Base-by-base conservation (phyloP, 2,329 filamentous ascomycete species). In the Metarhizium rileyi region DNA sequence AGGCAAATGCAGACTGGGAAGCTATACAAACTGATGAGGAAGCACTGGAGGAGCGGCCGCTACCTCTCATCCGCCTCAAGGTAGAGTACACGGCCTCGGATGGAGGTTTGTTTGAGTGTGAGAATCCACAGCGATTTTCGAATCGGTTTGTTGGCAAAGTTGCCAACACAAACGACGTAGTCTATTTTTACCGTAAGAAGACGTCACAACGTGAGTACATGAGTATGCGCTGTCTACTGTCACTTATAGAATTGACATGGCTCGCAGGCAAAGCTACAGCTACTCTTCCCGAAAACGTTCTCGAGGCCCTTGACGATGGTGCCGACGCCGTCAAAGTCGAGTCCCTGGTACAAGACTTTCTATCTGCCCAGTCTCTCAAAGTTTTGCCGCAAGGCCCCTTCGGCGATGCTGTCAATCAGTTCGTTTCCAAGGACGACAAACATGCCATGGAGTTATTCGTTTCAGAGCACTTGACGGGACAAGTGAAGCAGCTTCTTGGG, bases 41-140 rank as follows among this genome's bases (percentile, higher is more conserved):
- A 5, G 79, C 81, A 1, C 61, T 74, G 3, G 77, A 83, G 49
- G 75, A 74, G 35, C 68, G 80, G 1, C 91, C 91, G 0, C 70
- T 93, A 30, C 93, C 93, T 0, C 75, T 98, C 1, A 84, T 98
- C 36, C 82, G 93, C 20, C 77, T 98, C 16, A 89, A 90, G 53
- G 90, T 98, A 1, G 93, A 98, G 61, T 93, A 89, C 56, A 86
- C 87, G 0, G 83, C 90, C 0, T 86, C 86, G 0, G 88, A 94
- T 42, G 90, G 89, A 4, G 87, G 89, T 14, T 80, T 82, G 33
- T 98, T 89, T 60, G 87, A 97, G 57, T 84, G 86, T 55, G 93
- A 97, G 64, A 98, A 98, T 53, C 90, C 93, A 0, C 93, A 97
- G 63, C 83, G 93, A 8, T 96, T 97, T 61, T 97, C 91, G 0